A percentile compares a stretch with the other conserved stretches of the same genome.
Evolutionary conservation across 1,284 basidiomycete genomes (phyloP).

Genomic region (Boletus coffeatus): DNA sequence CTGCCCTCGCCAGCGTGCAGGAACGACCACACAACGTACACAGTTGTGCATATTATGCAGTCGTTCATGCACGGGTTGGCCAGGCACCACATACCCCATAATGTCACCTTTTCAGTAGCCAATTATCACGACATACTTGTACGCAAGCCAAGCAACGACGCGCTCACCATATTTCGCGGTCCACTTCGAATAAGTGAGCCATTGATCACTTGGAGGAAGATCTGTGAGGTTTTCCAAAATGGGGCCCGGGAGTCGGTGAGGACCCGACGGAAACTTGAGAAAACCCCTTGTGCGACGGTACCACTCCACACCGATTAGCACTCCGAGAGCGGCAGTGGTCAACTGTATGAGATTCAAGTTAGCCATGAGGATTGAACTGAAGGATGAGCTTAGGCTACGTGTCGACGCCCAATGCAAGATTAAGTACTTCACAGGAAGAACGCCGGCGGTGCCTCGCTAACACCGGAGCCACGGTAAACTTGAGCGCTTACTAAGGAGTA

Average conservation of each 20-base stretch:
- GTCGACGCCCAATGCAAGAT: not conserved
- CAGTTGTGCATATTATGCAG: too few species aligned
- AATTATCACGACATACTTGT: not conserved
- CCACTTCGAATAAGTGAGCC: constrained; percentile 7
- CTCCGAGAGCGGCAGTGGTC: not conserved
- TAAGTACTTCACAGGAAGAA: not conserved
- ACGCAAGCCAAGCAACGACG: not conserved
- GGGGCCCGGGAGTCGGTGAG: not conserved
- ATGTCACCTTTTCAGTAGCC: not conserved
- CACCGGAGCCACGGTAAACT: not conserved
- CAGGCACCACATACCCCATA: constrained; percentile 5
- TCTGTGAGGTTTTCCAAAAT: constrained; percentile 3
- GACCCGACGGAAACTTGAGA: constrained; percentile 7
- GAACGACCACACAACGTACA: too few species aligned
- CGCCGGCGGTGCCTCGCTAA: not conserved
- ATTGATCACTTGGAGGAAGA: constrained; percentile 3
- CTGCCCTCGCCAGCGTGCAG: too few species aligned
- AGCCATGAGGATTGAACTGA: not conserved
- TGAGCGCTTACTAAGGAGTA: too few species aligned
- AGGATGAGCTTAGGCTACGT: not conserved
- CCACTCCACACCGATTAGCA: not conserved
- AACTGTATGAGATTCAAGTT: not conserved
- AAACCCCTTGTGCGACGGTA: constrained; percentile 2
- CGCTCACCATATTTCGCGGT: constrained; percentile 3
- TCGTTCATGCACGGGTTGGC: not conserved